A percentile compares a stretch with the other conserved stretches of the same genome.
phyloP scores from a whole-genome alignment of 2,329 filamentous ascomycete genomes.

The Fusarium sp. region DNA sequence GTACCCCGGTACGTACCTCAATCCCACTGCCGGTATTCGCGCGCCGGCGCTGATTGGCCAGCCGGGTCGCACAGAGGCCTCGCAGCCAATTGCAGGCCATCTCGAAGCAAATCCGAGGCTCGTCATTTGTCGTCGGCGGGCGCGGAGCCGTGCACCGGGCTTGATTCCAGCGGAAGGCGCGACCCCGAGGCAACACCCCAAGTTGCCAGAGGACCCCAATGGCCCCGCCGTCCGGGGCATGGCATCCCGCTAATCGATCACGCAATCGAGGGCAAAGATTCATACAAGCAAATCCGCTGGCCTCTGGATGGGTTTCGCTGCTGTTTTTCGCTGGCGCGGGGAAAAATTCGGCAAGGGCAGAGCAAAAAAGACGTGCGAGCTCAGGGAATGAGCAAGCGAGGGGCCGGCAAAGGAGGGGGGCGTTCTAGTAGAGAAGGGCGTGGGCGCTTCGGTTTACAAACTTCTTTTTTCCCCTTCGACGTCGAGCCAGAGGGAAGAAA shows the following conservation, averaged over 20 bases:
- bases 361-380: conserved; percentile 44
- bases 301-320: conserved; percentile 38
- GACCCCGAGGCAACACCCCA: conserved; percentile 42
- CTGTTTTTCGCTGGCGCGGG: conserved; percentile 44
- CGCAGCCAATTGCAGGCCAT: conserved; percentile 28
- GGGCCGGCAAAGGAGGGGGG: conserved; percentile 41
- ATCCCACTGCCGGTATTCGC: conserved; percentile 37
- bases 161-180: conserved; percentile 34
- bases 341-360: conserved; percentile 47
- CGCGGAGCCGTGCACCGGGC: conserved; percentile 41
- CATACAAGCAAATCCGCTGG: conserved; percentile 46
- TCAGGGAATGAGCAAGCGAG: conserved; percentile 40
- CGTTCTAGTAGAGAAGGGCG: conserved; percentile 34
- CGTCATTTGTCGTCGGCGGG: conserved; percentile 48
- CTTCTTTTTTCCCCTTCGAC: conserved; percentile 39
- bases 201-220: conserved; percentile 32
- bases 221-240: conserved; percentile 50
- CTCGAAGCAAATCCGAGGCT: conserved; percentile 44
- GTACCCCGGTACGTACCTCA: conserved; percentile 31
- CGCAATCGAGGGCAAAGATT: conserved; percentile 51
- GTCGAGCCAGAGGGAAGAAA: conserved; percentile 49
- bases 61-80: not conserved
- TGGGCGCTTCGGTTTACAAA: conserved; percentile 42
- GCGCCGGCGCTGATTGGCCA: conserved; percentile 36
- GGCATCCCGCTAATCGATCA: conserved; percentile 52